Base-by-base conservation (phyloP, 352 stramenopile species). In the Phytophthora brassicae region DNA sequence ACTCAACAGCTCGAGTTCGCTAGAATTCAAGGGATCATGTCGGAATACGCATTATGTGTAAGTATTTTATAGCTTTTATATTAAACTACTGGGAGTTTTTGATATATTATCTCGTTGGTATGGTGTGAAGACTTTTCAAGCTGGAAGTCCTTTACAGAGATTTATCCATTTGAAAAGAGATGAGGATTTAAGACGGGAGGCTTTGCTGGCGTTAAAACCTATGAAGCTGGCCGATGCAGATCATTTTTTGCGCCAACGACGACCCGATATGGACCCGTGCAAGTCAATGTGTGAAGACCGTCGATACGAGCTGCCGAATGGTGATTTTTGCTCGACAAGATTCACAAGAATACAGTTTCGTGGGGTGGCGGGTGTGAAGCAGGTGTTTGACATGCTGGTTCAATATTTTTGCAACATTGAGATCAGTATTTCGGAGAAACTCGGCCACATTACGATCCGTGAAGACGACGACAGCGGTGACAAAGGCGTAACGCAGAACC, bases 1-100 rank as follows among this genome's bases (percentile, higher is more conserved):
- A n/a, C 26, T 12, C 70, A 78, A 12, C 70, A 75, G 44, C 58
- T 74, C n/a, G 57, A 68, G 38, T 73, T 78, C 8, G 66, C 70
- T 54, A 72, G 67, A 19, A 70, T 73, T 45, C 70, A 78, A 53
- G 70, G 57, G 14, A 75, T 75, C 38, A 74, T 78, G 59, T 78
- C 70, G 22, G 66, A 78, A 39, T 78, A 78, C 36, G 70, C 66
- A 46, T 42, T 78, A 28, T 73, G 51, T 39, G 66, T 77, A 66
- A 41, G 69, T 45, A 28, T 36, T 42, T 33, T 56, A 28, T 39
- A n/a, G n/a, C n/a, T 39, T 23, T 39, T 20, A 33, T 36, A 2
- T 56, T 26, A 8, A 36, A 31, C 54, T 22, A 16, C 28, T 36
- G n/a, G n/a, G n/a, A n/a, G n/a, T 23, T 7, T 7, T 16, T 24